Evolutionary conservation across 2,329 filamentous ascomycete species (phyloP), one percentile per base, ranked within the genome.

Genomic region (Epichloe elymi): DNA sequence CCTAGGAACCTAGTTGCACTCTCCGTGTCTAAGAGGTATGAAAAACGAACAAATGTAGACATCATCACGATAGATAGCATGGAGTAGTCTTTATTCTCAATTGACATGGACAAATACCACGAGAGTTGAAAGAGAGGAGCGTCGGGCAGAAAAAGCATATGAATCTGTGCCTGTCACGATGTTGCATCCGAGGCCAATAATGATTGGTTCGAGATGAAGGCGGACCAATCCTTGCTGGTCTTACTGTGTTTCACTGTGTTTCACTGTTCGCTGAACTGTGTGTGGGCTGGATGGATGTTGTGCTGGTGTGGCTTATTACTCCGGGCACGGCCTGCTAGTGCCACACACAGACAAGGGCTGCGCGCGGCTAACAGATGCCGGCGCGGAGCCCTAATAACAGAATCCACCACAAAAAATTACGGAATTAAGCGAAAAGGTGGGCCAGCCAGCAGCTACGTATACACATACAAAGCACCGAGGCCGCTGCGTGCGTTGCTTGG

Each of bases 381-480:
- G 49, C 45, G 49, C 39, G 51, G 57, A 60, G 58, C 58, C 58
- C 58, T 60, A 60, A 60, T 60, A 60, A 59, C 52, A 51, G 4
- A 50, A 43, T 55, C 51, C 51, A 59, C 58, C 55, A 59, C 56
- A 58, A 58, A 60, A 58, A 55, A 57, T 54, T 54, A 50, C 51
- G 53, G 53, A 55, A 52, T 57, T 59, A 57, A 55, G 54, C 55
- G 55, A 58, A 58, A 49, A 44, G 50, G 47, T 49, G 54, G 51
- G 50, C 48, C 50, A 26, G 35, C 48, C 4, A 38, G 37, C 46
- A 48, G 36, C 46, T 39, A 30, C 8, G n/a, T 17, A 35, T n/a
- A 26, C 4, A 4, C 20, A 3, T 4, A 23, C 20, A 19, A 10
- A 20, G 33, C 19, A 20, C 23, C 23, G 23, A 19, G 35, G 45